Conservation (phyloP, 2,329 filamentous ascomycete genomes). For the Corinectria fuckeliana region DNA sequence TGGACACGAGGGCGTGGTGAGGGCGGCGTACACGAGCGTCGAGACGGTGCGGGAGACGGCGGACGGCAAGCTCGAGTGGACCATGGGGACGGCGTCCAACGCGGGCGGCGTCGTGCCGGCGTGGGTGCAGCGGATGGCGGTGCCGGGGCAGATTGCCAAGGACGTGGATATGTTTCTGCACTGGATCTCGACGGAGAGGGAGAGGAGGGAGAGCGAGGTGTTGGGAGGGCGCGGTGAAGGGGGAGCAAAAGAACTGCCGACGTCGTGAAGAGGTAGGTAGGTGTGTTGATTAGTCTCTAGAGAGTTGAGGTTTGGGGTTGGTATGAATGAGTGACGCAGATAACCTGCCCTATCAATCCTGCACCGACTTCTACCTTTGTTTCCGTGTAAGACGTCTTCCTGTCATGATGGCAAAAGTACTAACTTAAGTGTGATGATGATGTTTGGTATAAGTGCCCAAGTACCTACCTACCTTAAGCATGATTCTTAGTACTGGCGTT, state of each 20-base stretch:
- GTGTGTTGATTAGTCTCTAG: not conserved
- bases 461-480: too few species aligned
- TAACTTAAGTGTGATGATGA: too few species aligned
- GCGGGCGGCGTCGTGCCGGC: constrained; percentile 71
- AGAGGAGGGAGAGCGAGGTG: constrained; percentile 26
- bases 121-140: constrained; percentile 68
- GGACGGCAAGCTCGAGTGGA: constrained; percentile 67
- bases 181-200: constrained; percentile 62
- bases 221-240: constrained; percentile 15
- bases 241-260: not conserved
- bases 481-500: too few species aligned
- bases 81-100: constrained; percentile 79
- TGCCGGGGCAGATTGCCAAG: constrained; percentile 69
- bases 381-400: not conserved
- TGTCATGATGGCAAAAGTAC: too few species aligned
- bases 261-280: not conserved
- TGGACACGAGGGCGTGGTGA: constrained; percentile 54
- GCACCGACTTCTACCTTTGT: too few species aligned
- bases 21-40: constrained; percentile 69
- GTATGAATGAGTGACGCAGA: too few species aligned
- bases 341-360: not conserved
- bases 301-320: not conserved
- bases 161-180: constrained; percentile 73
- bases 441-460: too few species aligned
- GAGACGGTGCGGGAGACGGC: constrained; percentile 62